Conservation (phyloP, 441 rosid species). For the Iberis amara region DNA sequence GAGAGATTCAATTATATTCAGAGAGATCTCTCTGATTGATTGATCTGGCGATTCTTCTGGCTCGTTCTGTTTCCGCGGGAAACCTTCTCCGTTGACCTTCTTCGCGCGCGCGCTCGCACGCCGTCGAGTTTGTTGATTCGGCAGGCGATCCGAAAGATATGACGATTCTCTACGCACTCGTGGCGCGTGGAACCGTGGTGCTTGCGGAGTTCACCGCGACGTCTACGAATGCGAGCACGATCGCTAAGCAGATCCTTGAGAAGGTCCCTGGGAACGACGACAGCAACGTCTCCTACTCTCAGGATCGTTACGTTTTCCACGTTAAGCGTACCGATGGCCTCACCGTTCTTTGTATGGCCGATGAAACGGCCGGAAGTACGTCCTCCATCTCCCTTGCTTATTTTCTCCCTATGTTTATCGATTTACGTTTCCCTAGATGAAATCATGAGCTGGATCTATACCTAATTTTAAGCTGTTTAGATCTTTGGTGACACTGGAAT, state of each 20-base stretch:
- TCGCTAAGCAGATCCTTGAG: conserved; percentile 76
- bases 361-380: conserved; percentile 81
- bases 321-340: conserved; percentile 95
- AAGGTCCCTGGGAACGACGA: conserved; percentile 72
- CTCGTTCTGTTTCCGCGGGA: too few species aligned
- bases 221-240: conserved; percentile 72
- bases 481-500: not conserved
- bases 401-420: not conserved
- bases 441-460: not conserved
- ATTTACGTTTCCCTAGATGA: not conserved
- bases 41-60: conserved; percentile 25
- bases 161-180: conserved; percentile 87
- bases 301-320: conserved; percentile 87
- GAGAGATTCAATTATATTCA: conserved; percentile 21
- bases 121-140: not conserved
- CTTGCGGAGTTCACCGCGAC: conserved; percentile 78
- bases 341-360: conserved; percentile 96
- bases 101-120: not conserved
- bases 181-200: conserved; percentile 88
- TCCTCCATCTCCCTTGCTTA: not conserved
- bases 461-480: not conserved
- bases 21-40: conserved; percentile 12
- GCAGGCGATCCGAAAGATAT: conserved; percentile 30
- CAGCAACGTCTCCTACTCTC: conserved; percentile 82
- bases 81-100: conserved; percentile 29